Conservation (phyloP, 2,329 filamentous ascomycete species). For the Cladosporium velox region DNA sequence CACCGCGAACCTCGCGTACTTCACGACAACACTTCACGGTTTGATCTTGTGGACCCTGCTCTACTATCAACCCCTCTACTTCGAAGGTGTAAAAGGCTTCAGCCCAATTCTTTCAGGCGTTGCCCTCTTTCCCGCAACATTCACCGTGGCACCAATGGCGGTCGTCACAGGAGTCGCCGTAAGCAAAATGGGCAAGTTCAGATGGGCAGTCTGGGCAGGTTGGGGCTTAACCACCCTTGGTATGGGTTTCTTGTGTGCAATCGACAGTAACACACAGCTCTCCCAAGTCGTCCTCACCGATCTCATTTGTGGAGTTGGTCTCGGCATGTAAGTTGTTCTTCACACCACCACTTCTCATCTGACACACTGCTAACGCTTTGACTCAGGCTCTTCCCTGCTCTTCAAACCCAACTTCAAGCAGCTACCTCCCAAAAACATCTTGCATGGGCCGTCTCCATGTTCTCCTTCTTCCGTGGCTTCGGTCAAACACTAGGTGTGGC, state of each 20-base stretch:
- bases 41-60: slow-evolving; percentile 37
- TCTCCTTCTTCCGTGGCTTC: slow-evolving; percentile 51
- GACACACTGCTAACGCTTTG: background rate
- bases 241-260: slow-evolving; percentile 34
- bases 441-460: slow-evolving; percentile 33
- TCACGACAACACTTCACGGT: slow-evolving; percentile 36
- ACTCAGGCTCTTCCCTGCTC: background rate
- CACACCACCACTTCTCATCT: background rate
- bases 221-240: slow-evolving; percentile 44
- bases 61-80: slow-evolving; percentile 48
- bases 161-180: slow-evolving; percentile 35
- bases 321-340: background rate
- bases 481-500: slow-evolving; percentile 52
- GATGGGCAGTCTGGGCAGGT: slow-evolving; percentile 31
- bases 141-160: slow-evolving; percentile 28
- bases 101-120: slow-evolving; percentile 42
- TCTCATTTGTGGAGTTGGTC: background rate
- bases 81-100: slow-evolving; percentile 44
- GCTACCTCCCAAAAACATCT: background rate
- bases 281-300: background rate
- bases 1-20: slow-evolving; percentile 35
- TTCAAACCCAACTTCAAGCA: background rate
- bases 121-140: slow-evolving; percentile 43
- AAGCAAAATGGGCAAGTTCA: slow-evolving; percentile 34
- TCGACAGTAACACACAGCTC: background rate